A percentile compares a stretch with the other conserved stretches of the same genome.
Evolutionary conservation across 2,329 filamentous ascomycete genomes (phyloP).

Genomic region (Alternaria incomplexa): DNA sequence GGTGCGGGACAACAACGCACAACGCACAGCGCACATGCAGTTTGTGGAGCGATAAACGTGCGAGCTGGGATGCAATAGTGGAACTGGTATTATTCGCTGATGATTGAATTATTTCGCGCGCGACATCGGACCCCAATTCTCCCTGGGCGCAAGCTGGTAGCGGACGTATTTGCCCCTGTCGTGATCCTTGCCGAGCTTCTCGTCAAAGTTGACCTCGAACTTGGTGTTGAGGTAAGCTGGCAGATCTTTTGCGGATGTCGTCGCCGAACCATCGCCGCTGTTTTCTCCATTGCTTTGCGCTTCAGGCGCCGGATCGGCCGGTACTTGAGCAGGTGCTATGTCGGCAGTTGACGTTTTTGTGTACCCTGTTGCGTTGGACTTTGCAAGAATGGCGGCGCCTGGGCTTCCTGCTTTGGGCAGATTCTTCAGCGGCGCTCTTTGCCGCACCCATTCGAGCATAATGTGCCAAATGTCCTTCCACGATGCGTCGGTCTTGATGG

Average conservation of each 20-base stretch:
- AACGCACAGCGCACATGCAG: not conserved
- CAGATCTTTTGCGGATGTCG: not conserved
- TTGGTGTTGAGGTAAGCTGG: slow-evolving; percentile 42
- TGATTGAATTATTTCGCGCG: slow-evolving; percentile 50
- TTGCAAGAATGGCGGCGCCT: slow-evolving; percentile 67
- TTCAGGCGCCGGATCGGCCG: slow-evolving; percentile 1
- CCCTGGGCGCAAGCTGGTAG: slow-evolving; percentile 87
- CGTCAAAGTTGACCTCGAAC: slow-evolving; percentile 77
- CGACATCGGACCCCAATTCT: slow-evolving; percentile 90
- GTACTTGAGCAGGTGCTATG: slow-evolving; percentile 2
- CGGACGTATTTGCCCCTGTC: slow-evolving; percentile 73
- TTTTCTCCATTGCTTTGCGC: slow-evolving; percentile 8
- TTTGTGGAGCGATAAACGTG: not conserved
- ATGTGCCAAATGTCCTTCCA: slow-evolving; percentile 92
- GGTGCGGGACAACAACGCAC: not conserved
- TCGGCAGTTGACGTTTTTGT: slow-evolving; percentile 3
- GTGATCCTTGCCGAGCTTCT: slow-evolving; percentile 73
- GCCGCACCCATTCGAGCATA: slow-evolving; percentile 88
- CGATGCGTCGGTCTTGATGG: slow-evolving; percentile 91
- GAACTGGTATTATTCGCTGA: not conserved
- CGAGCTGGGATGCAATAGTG: not conserved
- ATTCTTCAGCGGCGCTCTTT: slow-evolving; percentile 78
- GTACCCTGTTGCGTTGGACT: slow-evolving; percentile 25
- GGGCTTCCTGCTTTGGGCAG: slow-evolving; percentile 73
- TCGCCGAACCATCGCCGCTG: slow-evolving; percentile 1